Evolutionary conservation across 2,329 filamentous ascomycete species (phyloP), one percentile per base, ranked within the genome.

Genomic region (Shiraia sp.): DNA sequence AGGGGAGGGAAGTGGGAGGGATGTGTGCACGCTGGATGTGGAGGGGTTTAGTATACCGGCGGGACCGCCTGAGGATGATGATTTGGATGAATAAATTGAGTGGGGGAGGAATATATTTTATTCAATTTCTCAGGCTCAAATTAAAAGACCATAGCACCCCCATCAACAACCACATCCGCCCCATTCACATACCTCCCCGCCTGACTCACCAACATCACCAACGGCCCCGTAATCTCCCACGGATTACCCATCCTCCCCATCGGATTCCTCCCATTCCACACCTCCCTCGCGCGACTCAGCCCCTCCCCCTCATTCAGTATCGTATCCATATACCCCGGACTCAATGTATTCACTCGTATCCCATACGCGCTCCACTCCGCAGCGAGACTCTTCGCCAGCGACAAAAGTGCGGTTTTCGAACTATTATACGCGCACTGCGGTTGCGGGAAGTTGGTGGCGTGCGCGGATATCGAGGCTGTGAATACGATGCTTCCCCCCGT

Each of bases 261-360:
- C 0, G 85, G 84, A 59, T 83, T 83, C 40, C 82, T 71, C 24
- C 69, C 70, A 15, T 73, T 73, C 85, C 85, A 88, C 2, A 76
- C 72, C 22, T 70, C 69, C 42, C 79, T 72, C 26, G 77, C 76
- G 26, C 73, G 72, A 9, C 74, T 74, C 32, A 88, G 62, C 1
- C 79, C 80, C 6, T 78, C 75, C 0, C 84, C 83, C 45, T 82
- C 82, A 57, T 89, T 90, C 33, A 90, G 68, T 10, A 88, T 79
- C 0, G 86, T 89, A 56, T 88, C 86, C 82, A 90, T 88, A 55
- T 90, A 90, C 0, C 87, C 87, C 0, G 87, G 87, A 27, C 78
- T 82, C 31, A 91, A 75, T 13, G 75, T 80, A 54, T 91, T 90
- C 4, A 87, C 82, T 2, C 84, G 70, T 46, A 91, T 87, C 0